Conservation (phyloP, 2,329 filamentous ascomycete genomes). For the Metarhizium album region DNA sequence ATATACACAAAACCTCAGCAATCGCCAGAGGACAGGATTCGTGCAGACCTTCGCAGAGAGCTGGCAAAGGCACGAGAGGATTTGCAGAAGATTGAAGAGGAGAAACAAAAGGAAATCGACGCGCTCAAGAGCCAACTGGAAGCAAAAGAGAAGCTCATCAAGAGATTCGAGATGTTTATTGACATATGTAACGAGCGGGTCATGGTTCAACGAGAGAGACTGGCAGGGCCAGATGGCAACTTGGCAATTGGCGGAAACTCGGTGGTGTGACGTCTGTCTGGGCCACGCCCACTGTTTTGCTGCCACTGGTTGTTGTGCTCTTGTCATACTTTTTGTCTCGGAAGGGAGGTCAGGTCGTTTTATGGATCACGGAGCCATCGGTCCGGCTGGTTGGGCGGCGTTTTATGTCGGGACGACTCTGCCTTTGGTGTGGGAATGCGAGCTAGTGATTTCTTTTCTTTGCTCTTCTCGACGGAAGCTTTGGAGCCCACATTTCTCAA, state of each 20-base stretch:
- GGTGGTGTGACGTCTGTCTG: slow-evolving; percentile 10
- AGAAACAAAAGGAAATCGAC: slow-evolving; percentile 47
- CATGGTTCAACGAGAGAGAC: slow-evolving; percentile 49
- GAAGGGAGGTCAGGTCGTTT: background rate
- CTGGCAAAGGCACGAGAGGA: slow-evolving; percentile 48
- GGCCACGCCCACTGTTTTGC: background rate
- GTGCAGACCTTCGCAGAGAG: slow-evolving; percentile 49
- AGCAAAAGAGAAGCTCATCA: slow-evolving; percentile 52
- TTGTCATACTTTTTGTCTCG: background rate
- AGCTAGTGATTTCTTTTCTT: background rate
- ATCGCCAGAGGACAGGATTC: slow-evolving; percentile 52
- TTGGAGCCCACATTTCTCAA: background rate
- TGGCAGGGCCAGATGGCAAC: slow-evolving; percentile 24
- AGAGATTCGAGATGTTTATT: slow-evolving; percentile 58
- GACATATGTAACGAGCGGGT: slow-evolving; percentile 58
- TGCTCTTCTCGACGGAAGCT: background rate
- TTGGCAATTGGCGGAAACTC: slow-evolving; percentile 16
- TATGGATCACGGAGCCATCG: background rate
- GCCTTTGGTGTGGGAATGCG: background rate
- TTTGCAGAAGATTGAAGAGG: slow-evolving; percentile 41
- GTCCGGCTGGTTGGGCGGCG: background rate
- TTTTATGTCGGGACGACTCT: background rate
- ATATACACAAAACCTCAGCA: slow-evolving; percentile 57
- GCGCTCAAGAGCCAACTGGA: slow-evolving; percentile 47
- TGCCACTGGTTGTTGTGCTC: background rate